Conservation (phyloP, 495 filamentous ascomycete species). For the Hypoxylon rickii region DNA sequence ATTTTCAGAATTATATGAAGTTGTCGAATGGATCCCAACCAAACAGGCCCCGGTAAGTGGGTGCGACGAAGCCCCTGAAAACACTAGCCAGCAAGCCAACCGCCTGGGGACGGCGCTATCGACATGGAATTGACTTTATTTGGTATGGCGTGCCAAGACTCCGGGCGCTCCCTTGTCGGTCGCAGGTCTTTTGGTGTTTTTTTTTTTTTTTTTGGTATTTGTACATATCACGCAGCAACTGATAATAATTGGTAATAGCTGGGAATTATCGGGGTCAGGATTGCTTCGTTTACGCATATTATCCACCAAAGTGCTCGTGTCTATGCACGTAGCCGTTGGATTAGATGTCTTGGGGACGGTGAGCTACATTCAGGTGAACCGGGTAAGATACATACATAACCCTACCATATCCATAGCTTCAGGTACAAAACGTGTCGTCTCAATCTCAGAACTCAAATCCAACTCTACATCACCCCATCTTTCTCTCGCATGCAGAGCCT, state of each 20-base stretch:
- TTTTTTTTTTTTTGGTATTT: no score
- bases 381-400: no score
- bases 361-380: background rate
- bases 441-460: conserved; percentile 9
- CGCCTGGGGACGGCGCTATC: conserved; percentile 23
- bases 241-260: no score
- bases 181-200: no score
- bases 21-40: conserved; percentile 31
- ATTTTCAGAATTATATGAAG: conserved; percentile 34
- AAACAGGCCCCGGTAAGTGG: conserved; percentile 34
- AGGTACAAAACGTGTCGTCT: no score
- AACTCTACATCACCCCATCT: conserved; percentile 10
- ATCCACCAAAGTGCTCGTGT: conserved; percentile 4
- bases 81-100: conserved; percentile 21
- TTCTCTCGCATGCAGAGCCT: conserved; percentile 4
- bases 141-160: conserved; percentile 24
- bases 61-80: conserved; percentile 37
- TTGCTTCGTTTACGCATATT: conserved; percentile 30
- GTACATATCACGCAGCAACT: no score
- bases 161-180: conserved; percentile 29
- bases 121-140: conserved; percentile 11
- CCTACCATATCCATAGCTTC: no score
- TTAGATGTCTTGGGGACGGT: no score
- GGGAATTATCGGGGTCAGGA: conserved; percentile 4
- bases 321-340: conserved; percentile 22